These are phyloP conservation scores for Kickxella alabastrina DNA, from an alignment of 192 early-diverging fungal genomes.

Conservation along the genomic window DNA sequence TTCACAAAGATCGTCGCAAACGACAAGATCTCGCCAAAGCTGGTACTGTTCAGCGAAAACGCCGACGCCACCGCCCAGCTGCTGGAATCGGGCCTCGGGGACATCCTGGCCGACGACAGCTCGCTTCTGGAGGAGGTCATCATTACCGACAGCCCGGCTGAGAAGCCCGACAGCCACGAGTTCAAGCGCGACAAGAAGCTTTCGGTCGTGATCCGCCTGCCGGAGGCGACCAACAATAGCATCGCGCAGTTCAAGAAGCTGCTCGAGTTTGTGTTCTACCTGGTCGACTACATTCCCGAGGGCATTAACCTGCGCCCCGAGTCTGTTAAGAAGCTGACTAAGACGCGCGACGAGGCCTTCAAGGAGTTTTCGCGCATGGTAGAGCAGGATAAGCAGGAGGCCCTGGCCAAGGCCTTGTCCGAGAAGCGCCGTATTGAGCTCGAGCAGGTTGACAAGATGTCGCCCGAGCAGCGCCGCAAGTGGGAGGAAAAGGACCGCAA, in stretches of 20 bases:
- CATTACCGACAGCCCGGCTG: conserved; percentile 57
- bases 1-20: conserved; percentile 26
- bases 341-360: conserved; percentile 62
- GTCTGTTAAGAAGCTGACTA: conserved; percentile 56
- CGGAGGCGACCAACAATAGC: conserved; percentile 17
- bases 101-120: conserved; percentile 23
- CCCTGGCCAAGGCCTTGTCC: conserved; percentile 61
- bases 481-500: conserved; percentile 78
- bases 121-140: conserved; percentile 58
- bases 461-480: conserved; percentile 78
- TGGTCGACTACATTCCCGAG: conserved; percentile 41
- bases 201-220: conserved; percentile 34
- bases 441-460: conserved; percentile 63
- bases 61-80: conserved; percentile 54
- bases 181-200: conserved; percentile 54
- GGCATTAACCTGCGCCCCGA: conserved; percentile 35
- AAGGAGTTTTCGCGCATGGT: conserved; percentile 59
- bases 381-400: conserved; percentile 67
- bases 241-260: conserved; percentile 14
- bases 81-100: conserved; percentile 53
- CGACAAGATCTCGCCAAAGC: conserved; percentile 30
- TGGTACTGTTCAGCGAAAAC: conserved; percentile 56
- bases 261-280: conserved; percentile 49
- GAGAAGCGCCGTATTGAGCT: conserved; percentile 65
- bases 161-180: conserved; percentile 55